Evolutionary conservation across 1,284 basidiomycete genomes (phyloP), one percentile per base, ranked within the genome.

Genomic region (Cryptococcus amylolentus): DNA sequence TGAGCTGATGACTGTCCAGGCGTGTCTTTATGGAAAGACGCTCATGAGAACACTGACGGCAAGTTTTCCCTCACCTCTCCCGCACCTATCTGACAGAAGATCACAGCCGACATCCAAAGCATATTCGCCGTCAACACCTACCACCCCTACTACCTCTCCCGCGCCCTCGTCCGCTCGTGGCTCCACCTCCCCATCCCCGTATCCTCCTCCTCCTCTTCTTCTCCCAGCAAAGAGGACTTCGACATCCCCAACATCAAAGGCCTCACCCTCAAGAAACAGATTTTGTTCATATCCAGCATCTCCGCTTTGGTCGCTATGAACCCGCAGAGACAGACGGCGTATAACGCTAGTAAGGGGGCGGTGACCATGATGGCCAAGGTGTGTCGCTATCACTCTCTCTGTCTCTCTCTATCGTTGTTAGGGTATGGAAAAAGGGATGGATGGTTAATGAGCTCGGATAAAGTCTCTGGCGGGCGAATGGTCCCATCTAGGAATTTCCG

Each of bases 201-300:
- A 18, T 31, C 47, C 39, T 20, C 56, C 20, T 6, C 14, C 8
- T 26, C 10, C 23, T 35, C 38, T 48, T 35, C 43, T 39, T 31
- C 26, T 20, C 44, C 41, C 41, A 37, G 52, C 47, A 40, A 39
- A 13, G 23, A 47, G 20, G n/a, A 48, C 4, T 2, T 47, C 31
- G 54, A 44, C 14, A 53, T 16, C 7, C 42, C 43, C 27, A 49
- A 26, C 51, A 49, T n/a, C 47, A 59, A 43, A 52, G 54, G 23
- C 9, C 16, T 50, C 38, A 49, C 65, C 12, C 66, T 76, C n/a
- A 60, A 62, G 50, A 78, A 78, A 60, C 65, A 71, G 60, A 72
- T 78, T 52, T 55, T 77, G n/a, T 72, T 76, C 57, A 66, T 78
- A 13, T 77, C 75, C 13, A 70, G 66, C 50, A 77, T 78, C 57